Evolutionary conservation across 768 basidiomycete genomes (phyloP), one percentile per base, ranked within the genome.

Genomic region (Tricholomella constricta): DNA sequence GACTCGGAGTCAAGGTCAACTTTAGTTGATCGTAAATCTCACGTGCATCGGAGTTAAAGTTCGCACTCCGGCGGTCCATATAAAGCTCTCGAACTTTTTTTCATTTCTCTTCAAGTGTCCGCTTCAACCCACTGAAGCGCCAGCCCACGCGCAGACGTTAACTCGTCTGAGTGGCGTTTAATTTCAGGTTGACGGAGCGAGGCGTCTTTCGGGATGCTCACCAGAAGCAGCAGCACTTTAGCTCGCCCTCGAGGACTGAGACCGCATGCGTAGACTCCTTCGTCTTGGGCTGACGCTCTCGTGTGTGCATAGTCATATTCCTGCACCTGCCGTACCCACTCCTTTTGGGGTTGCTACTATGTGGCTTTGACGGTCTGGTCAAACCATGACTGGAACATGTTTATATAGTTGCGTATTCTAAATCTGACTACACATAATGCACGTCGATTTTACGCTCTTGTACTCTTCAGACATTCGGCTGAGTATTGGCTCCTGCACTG

Each of bases 311-410:
- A 83, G 83, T 86, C 81, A 89, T 89, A 88, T 89, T 87, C 83
- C 85, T 86, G 75, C 77, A 85, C 83, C 81, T 83, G 75, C 86
- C 82, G 85, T 85, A 87, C 72, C 66, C 69, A 66, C 70, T 62
- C 68, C 62, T 65, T 65, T 51, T 49, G 63, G 65, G 62, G 68
- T 69, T 75, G 86, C 78, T 75, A 86, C 83, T 86, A 87, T 80
- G 87, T 87, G 79, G 81, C 85, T 58, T 80, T 88, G 85, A 88
- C 84, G 83, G 87, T 83, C 70, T 79, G 82, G 85, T 83, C 61
- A 88, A 86, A 88, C 88, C 88, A 89, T 89, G 83, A 83, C 73
- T 83, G 74, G 77, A 65, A 88, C 86, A 88, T 72, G n/a, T 26
- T 57, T 25, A 11, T 15, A 31, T 34, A 36, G 42, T 6, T 43